These are phyloP conservation scores for Conoideocrella luteorostrata DNA, from an alignment of 2,329 filamentous ascomycete species.

Conservation along the genomic window DNA sequence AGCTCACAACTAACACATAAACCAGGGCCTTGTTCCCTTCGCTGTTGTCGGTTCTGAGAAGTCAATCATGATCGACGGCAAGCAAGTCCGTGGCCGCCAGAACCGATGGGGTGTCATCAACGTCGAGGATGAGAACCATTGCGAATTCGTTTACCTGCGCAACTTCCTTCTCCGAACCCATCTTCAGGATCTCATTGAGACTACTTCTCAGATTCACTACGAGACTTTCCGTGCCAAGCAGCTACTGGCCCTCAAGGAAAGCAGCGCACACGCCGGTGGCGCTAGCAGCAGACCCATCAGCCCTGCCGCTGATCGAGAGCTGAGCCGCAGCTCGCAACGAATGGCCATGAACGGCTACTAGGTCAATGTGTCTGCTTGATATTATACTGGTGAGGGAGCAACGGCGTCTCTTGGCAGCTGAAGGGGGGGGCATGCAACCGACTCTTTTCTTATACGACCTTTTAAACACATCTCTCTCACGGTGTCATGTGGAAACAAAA, in stretches of 20 bases:
- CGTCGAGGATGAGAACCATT: slow-evolving; percentile 98
- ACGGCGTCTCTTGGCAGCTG: slow-evolving; percentile 27
- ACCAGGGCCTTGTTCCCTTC: slow-evolving; percentile 85
- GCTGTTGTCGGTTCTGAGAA: slow-evolving; percentile 97
- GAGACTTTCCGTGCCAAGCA: slow-evolving; percentile 99
- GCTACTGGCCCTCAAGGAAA: slow-evolving; percentile 95
- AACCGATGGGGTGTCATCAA: slow-evolving; percentile 99
- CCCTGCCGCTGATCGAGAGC: slow-evolving; percentile 85
- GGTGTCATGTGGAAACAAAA: slow-evolving; percentile 23
- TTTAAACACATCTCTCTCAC: slow-evolving; percentile 23
- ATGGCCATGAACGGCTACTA: slow-evolving; percentile 99
- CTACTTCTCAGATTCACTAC: slow-evolving; percentile 99
- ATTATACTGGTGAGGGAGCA: slow-evolving; percentile 25
- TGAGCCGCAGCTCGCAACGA: slow-evolving; percentile 94
- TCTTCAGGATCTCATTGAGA: slow-evolving; percentile 97
- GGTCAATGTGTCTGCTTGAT: slow-evolving; percentile 23
- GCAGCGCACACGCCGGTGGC: slow-evolving; percentile 73
- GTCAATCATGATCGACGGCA: slow-evolving; percentile 93
- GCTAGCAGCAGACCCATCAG: slow-evolving; percentile 84
- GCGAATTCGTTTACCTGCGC: slow-evolving; percentile 97
- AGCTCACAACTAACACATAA: slow-evolving; percentile 9
- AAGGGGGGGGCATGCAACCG: slow-evolving; percentile 8
- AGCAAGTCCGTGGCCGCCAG: slow-evolving; percentile 94
- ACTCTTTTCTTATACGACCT: slow-evolving; percentile 22
- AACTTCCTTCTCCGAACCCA: slow-evolving; percentile 98